A percentile compares a stretch with the other conserved stretches of the same genome.
phyloP scores from a whole-genome alignment of 2,329 filamentous ascomycete genomes.

The Trichoderma gracile region DNA sequence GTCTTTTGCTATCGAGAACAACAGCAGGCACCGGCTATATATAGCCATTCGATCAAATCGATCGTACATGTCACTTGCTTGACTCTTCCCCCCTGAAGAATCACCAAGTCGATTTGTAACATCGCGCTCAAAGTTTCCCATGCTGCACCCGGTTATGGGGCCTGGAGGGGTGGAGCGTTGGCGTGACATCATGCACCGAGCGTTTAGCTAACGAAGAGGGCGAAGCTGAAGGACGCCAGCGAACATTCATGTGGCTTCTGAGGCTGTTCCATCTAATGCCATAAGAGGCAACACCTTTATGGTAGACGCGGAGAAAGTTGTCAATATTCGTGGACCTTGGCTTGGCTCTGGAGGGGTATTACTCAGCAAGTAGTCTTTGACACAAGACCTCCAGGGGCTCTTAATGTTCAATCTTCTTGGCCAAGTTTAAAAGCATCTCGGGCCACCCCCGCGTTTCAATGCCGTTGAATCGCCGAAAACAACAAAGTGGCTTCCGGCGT shows the following conservation, averaged over 20 bases:
- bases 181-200: neutral
- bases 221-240: too few species aligned
- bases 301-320: neutral
- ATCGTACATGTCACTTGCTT: neutral
- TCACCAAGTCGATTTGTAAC: neutral
- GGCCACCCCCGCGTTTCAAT: too few species aligned
- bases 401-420: neutral
- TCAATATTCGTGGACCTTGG: neutral
- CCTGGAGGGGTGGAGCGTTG: neutral
- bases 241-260: too few species aligned
- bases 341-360: neutral
- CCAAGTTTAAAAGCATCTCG: neutral
- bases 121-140: slow-evolving; percentile 8
- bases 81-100: neutral
- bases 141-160: neutral
- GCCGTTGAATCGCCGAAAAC: too few species aligned
- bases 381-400: neutral
- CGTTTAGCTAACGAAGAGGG: neutral
- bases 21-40: neutral
- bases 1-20: neutral
- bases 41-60: neutral
- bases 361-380: too few species aligned
- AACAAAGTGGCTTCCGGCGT: too few species aligned
- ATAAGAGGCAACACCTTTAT: neutral
- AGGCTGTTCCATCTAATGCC: too few species aligned